Base-by-base conservation (phyloP, 129 eudicot species). In the Saposhnikovia divaricata region DNA sequence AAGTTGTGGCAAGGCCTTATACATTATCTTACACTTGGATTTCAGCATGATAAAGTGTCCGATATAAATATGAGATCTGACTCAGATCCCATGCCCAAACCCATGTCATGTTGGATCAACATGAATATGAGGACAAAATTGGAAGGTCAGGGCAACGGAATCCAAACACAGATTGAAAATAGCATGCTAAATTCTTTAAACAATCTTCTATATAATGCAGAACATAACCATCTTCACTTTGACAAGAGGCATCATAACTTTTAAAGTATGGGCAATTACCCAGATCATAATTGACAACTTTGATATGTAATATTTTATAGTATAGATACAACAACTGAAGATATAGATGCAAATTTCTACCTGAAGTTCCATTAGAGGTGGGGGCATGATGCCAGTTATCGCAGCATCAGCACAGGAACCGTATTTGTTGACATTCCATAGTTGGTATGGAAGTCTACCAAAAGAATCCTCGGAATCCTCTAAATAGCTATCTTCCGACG, bases 331-430 rank as follows among this genome's bases (percentile, higher is more conserved):
- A 27, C 21, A 46, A 4, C 25, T 73, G 55, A 73, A 74, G 15
- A 74, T 45, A 78, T 16, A 15, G 38, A 78, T 78, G 13, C 1
- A 10, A 55, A 47, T 78, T 28, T 73, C 40, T 86, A 95, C 99
- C 99, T 95, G 95, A 65, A 89, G 71, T 83, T 95, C 97, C 83
- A 96, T 78, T 39, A 96, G 87, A 42, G 99, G 99, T 27, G 99
- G 99, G 50, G 99, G 92, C 97, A 96, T 96, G 76, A 96, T 76
- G 81, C 99, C 99, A 48, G 97, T 92, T 63, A 96, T 87, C 18
- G 99, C 98, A 53, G 95, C 99, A 89, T 92, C 99, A 79, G 86
- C 87, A 83, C 95, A 92, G 5, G 91, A 78, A 38, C 99, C 99
- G n/a, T 92, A 92, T 78, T 88, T 92, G 87, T 85, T 92, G 73